These are phyloP conservation scores for Coprinopsis cinerea DNA, from an alignment of 768 basidiomycete genomes.

Conservation along the genomic window DNA sequence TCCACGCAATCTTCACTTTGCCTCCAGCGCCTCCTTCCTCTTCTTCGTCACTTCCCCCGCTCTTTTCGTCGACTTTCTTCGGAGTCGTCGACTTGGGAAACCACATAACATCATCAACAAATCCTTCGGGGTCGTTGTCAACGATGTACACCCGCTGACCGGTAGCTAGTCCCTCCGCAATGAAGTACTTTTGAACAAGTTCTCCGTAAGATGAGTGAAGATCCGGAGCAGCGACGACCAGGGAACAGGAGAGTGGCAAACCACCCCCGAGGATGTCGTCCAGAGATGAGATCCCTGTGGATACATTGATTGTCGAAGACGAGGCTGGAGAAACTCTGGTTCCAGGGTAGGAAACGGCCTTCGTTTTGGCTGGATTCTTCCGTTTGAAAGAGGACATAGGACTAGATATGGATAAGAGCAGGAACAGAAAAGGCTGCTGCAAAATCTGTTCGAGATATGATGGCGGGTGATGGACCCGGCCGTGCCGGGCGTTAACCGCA, in stretches of 20 bases:
- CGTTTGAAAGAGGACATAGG: constrained; percentile 81
- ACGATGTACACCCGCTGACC: constrained; percentile 68
- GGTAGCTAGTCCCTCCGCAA: constrained; percentile 77
- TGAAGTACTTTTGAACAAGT: constrained; percentile 81
- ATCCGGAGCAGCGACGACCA: constrained; percentile 79
- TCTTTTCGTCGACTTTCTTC: constrained; percentile 15
- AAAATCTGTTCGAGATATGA: neutral
- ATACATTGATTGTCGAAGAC: constrained; percentile 51
- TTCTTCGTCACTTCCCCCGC: constrained; percentile 28
- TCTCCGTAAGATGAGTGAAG: constrained; percentile 80
- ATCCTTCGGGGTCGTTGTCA: constrained; percentile 47
- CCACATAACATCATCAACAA: constrained; percentile 84
- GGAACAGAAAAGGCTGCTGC: neutral
- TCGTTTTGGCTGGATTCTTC: constrained; percentile 39
- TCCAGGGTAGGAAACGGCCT: constrained; percentile 34
- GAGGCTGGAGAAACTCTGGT: constrained; percentile 57
- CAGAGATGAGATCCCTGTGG: constrained; percentile 87
- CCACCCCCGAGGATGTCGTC: constrained; percentile 96
- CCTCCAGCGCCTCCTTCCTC: constrained; percentile 39
- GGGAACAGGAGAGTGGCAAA: constrained; percentile 71
- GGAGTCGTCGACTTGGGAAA: constrained; percentile 30
- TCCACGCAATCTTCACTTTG: constrained; percentile 94
- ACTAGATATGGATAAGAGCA: neutral
- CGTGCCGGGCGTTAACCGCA: too few species aligned
- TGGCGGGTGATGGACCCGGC: too few species aligned